phyloP scores from a whole-genome alignment of 305 asterid species.

The Ruellia speciosa region DNA sequence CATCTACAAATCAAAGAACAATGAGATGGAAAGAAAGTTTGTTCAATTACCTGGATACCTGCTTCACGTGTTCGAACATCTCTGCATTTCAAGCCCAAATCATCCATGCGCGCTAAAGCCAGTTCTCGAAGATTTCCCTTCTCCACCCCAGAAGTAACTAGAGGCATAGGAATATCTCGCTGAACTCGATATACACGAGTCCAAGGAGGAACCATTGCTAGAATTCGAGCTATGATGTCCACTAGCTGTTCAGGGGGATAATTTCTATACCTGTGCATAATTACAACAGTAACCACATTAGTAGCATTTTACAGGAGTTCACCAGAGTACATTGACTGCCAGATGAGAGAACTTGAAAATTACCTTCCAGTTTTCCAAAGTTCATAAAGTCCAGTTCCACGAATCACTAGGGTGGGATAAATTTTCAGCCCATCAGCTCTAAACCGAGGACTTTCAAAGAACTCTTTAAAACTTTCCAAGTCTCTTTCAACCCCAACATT shows the following conservation, averaged over 20 bases:
- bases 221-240: constrained; percentile 90
- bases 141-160: constrained; percentile 96
- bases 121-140: constrained; percentile 95
- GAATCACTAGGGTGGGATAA: constrained; percentile 94
- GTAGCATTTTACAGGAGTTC: constrained; percentile 10
- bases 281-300: constrained; percentile 17
- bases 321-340: background rate
- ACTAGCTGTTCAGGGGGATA: constrained; percentile 99
- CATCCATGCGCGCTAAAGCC: constrained; percentile 96
- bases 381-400: constrained; percentile 97
- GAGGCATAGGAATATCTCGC: constrained; percentile 97
- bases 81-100: constrained; percentile 93
- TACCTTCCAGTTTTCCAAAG: constrained; percentile 99
- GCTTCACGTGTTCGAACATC: constrained; percentile 98
- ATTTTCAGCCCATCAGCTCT: constrained; percentile 96
- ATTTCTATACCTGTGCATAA: constrained; percentile 60
- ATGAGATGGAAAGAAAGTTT: background rate
- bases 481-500: constrained; percentile 97
- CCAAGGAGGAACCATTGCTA: constrained; percentile 97
- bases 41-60: constrained; percentile 73
- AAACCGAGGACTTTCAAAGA: constrained; percentile 88
- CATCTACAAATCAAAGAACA: background rate
- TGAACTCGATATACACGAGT: constrained; percentile 98
- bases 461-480: constrained; percentile 93
- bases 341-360: background rate